phyloP scores from a whole-genome alignment of 2,329 filamentous ascomycete genomes.

The Fusarium austroafricanum region DNA sequence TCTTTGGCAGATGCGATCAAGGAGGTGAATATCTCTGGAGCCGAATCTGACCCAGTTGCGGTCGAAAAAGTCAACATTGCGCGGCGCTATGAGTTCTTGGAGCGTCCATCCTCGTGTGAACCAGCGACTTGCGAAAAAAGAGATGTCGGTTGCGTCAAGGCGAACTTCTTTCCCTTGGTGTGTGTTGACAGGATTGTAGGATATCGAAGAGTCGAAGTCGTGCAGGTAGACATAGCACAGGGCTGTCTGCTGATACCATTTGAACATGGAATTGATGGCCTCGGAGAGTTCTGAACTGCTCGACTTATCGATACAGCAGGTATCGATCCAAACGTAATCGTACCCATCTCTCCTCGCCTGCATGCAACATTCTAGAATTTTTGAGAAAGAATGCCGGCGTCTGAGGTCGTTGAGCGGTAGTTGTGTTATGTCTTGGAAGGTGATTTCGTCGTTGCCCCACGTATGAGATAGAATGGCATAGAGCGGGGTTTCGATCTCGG shows the following conservation, averaged over 20 bases:
- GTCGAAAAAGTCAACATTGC: slow-evolving; percentile 46
- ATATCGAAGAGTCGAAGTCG: slow-evolving; percentile 26
- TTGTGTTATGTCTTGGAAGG: slow-evolving; percentile 44
- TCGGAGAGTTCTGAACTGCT: slow-evolving; percentile 46
- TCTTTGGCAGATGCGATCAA: slow-evolving; percentile 22
- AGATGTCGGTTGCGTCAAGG: not conserved
- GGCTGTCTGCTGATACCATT: slow-evolving; percentile 43
- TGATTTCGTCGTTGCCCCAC: slow-evolving; percentile 49
- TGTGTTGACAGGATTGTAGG: not conserved
- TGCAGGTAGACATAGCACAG: slow-evolving; percentile 45
- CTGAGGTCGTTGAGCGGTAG: not conserved
- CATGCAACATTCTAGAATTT: slow-evolving; percentile 32
- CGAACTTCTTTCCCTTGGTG: not conserved
- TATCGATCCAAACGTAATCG: slow-evolving; percentile 45
- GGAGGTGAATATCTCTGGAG: slow-evolving; percentile 37
- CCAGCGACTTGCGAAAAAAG: slow-evolving; percentile 39
- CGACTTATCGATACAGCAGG: slow-evolving; percentile 47
- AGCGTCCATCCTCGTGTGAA: slow-evolving; percentile 45
- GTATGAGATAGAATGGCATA: slow-evolving; percentile 55
- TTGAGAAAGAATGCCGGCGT: slow-evolving; percentile 23
- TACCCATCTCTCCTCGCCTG: slow-evolving; percentile 27
- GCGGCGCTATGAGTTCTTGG: slow-evolving; percentile 49
- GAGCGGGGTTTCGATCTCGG: slow-evolving; percentile 23
- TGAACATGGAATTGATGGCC: slow-evolving; percentile 48
- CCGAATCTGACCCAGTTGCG: slow-evolving; percentile 45